These are phyloP conservation scores for Penstemon newberryi DNA, from an alignment of 257 asterid genomes.

Conservation along the genomic window DNA sequence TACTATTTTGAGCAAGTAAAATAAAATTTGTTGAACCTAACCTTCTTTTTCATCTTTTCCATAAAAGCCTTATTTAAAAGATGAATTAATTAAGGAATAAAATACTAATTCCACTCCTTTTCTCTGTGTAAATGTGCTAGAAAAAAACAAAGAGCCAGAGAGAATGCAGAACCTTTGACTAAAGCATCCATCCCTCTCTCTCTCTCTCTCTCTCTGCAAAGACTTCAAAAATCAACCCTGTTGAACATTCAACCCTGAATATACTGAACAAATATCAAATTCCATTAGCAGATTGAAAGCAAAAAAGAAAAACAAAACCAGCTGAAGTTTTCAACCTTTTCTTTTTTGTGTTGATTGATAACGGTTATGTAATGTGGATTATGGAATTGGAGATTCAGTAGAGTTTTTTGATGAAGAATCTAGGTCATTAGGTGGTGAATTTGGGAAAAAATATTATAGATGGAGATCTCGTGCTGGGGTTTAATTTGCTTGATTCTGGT, in stretches of 20 bases:
- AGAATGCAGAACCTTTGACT: constrained; percentile 26
- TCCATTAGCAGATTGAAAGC: neutral
- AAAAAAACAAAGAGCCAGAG: no score
- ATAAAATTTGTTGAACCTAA: no score
- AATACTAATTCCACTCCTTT: no score
- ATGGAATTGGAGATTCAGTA: constrained; percentile 25
- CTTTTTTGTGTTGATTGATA: constrained; percentile 12
- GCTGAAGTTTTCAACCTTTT: no score
- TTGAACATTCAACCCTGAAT: constrained; percentile 24
- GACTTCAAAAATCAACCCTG: constrained; percentile 28
- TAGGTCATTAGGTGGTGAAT: no score
- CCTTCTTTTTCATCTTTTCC: no score
- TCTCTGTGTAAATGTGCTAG: no score
- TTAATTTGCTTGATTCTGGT: constrained; percentile 47
- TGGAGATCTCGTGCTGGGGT: constrained; percentile 62
- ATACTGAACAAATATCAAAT: constrained; percentile 7
- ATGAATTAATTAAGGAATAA: no score
- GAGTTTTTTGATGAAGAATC: constrained; percentile 24
- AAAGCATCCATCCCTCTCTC: constrained; percentile 17
- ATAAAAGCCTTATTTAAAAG: no score
- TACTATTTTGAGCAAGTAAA: no score
- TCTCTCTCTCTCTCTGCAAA: constrained; percentile 22
- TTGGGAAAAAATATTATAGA: neutral
- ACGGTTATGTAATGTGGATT: constrained; percentile 2
- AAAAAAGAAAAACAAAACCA: no score